A percentile compares a stretch with the other conserved stretches of the same genome.
Evolutionary conservation across 352 stramenopile genomes (phyloP).

Genomic region (Pythium aristosporum): DNA sequence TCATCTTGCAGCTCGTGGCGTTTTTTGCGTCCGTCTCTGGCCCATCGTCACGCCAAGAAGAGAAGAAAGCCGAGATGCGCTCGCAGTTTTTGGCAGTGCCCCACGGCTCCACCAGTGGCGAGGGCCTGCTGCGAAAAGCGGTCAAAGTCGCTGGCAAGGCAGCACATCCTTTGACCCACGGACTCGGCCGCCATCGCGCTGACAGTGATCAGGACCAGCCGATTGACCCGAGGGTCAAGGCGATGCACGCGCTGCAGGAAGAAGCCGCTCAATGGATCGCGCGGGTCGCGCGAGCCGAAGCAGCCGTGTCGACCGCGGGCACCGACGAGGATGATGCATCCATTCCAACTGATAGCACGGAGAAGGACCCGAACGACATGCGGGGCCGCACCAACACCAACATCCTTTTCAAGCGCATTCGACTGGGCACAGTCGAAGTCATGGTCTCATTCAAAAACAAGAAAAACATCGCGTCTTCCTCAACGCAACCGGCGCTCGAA

Average conservation of each 20-base stretch:
- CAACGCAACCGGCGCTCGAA: conserved; percentile 55
- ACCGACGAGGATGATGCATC: not conserved
- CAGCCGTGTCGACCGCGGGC: not conserved
- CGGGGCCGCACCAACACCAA: conserved; percentile 46
- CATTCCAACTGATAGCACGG: not conserved
- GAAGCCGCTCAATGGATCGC: conserved; percentile 45
- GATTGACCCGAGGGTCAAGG: conserved; percentile 7
- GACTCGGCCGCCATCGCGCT: conserved; percentile 28
- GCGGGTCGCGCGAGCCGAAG: conserved; percentile 25
- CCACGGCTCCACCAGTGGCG: conserved; percentile 27
- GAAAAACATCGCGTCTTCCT: conserved; percentile 29
- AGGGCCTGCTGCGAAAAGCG: conserved; percentile 55
- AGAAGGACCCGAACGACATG: conserved; percentile 37
- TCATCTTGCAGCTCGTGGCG: conserved; percentile 63
- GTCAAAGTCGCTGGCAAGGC: conserved; percentile 65
- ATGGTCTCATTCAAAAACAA: conserved; percentile 86
- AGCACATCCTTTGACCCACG: conserved; percentile 49
- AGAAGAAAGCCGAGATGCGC: conserved; percentile 56
- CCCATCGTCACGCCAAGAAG: conserved; percentile 39
- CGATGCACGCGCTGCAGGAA: conserved; percentile 38
- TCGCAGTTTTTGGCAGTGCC: conserved; percentile 56
- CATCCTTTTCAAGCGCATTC: conserved; percentile 82
- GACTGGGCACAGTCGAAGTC: conserved; percentile 72
- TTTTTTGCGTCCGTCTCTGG: conserved; percentile 47
- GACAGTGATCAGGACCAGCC: conserved; percentile 15